Conservation (phyloP, 2,329 filamentous ascomycete species). For the Fusarium sp. region DNA sequence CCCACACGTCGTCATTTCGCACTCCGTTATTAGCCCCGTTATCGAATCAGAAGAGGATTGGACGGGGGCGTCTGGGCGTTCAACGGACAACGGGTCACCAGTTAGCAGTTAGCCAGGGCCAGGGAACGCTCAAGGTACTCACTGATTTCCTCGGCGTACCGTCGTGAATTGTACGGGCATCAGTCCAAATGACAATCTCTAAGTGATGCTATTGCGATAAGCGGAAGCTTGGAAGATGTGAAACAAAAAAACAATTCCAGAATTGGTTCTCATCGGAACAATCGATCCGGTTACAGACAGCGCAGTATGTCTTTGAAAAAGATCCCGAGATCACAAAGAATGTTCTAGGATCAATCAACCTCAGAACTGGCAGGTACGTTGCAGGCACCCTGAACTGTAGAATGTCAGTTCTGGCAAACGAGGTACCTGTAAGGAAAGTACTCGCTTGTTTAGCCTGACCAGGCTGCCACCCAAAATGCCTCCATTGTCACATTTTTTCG, state of each 20-base stretch:
- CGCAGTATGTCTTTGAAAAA: conserved; percentile 20
- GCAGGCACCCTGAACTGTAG: conserved; percentile 18
- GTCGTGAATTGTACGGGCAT: not conserved
- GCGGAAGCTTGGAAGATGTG: not conserved
- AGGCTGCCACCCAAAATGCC: conserved; percentile 12
- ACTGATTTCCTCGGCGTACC: not conserved
- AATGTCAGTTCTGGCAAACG: conserved; percentile 5
- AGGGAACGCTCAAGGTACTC: conserved; percentile 16
- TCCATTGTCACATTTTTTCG: not conserved
- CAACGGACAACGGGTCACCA: conserved; percentile 40
- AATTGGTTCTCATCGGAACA: conserved; percentile 12
- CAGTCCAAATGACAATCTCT: not conserved
- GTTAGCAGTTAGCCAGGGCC: conserved; percentile 19
- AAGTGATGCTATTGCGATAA: not conserved
- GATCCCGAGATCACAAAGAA: conserved; percentile 12
- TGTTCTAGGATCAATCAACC: not conserved
- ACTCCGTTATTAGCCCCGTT: conserved; percentile 47
- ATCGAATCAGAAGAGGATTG: conserved; percentile 47
- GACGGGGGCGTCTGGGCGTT: conserved; percentile 38
- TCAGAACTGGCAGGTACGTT: conserved; percentile 14
- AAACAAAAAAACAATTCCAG: not conserved
- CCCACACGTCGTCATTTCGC: conserved; percentile 49
- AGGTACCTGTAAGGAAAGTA: conserved; percentile 35
- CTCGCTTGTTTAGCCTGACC: conserved; percentile 27
- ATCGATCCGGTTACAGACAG: conserved; percentile 10